Base-by-base conservation (phyloP, 2,329 filamentous ascomycete species). In the Fusarium siculi region DNA sequence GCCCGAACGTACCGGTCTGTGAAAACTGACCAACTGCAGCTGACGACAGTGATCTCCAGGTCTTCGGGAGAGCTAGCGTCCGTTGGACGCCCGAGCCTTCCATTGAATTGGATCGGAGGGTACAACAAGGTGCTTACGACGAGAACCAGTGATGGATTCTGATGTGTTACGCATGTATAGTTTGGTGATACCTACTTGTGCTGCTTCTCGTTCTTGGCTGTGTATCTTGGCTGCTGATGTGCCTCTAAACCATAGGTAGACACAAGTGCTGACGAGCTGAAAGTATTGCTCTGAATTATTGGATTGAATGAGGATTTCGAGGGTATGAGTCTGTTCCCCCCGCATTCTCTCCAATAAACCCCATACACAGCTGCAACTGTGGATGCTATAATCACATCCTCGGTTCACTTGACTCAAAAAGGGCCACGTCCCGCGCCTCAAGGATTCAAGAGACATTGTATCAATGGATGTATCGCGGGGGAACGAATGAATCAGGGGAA, bases 391-490 rank as follows among this genome's bases (percentile, higher is more conserved):
- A 42, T 68, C 43, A 63, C 55, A 60, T 70, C 74, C 74, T 76
- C 74, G 74, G 74, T 59, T 77, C 73, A 55, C 59, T 54, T 62
- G 65, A 49, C 72, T 73, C 46, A 68, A 72, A 53, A 55, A 66
- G 59, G 68, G 74, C 30, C 60, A 63, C 54, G 34, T 71, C 61
- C 71, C 61, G 62, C 63, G 44, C 36, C 49, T 21, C 30, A 40
- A 34, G 44, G 28, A 54, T 25, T 50, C 19, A 55, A 43, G 10
- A 54, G 34, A 28, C 23, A 42, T 28, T 42, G 52, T 43, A 57
- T 46, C 30, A 34, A 46, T 56, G 39, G 34, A 34, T 23, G 19
- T 59, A 44, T 66, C 58, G 57, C 65, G 66, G 69, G 65, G 55
- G n/a, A 6, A 32, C 32, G 37, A 44, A 32, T 32, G 28, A 49